A percentile compares a stretch with the other conserved stretches of the same genome.
Conservation (phyloP, 257 asterid genomes). For the Ligustrum vulgare region DNA sequence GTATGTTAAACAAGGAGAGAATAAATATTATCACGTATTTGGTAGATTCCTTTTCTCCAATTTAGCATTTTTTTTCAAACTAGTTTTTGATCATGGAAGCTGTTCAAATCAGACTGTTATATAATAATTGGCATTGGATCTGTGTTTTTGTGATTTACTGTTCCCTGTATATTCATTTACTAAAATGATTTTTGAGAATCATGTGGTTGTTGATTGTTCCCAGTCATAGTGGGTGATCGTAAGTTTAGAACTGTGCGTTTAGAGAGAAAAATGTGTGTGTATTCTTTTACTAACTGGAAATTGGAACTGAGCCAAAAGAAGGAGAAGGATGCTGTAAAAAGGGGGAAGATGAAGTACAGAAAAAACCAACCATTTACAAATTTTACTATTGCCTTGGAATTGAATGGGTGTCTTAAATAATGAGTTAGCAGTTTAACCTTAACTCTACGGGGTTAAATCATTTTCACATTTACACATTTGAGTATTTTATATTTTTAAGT, state of each 20-base stretch:
- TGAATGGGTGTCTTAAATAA: neutral
- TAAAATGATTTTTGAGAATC: conserved; percentile 1
- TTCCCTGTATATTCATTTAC: neutral
- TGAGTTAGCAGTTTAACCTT: conserved; percentile 5
- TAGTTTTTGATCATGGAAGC: neutral
- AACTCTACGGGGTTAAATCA: neutral
- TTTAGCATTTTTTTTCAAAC: neutral
- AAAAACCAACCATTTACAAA: neutral
- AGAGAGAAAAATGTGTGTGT: neutral
- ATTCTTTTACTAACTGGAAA: neutral
- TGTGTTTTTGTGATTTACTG: neutral
- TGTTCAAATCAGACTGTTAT: neutral
- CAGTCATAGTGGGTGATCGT: neutral
- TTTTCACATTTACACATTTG: conserved; percentile 5
- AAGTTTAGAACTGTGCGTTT: neutral
- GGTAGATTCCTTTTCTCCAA: neutral
- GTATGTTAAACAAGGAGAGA: neutral
- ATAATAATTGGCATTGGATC: neutral
- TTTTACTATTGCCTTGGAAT: neutral
- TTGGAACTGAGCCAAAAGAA: neutral
- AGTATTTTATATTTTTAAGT: conserved; percentile 10
- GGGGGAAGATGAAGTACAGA: neutral
- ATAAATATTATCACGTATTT: neutral
- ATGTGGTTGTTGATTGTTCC: neutral
- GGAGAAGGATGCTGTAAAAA: neutral